Conservation (phyloP, 192 early-diverging fungal species). For the Linnemannia elongata region DNA sequence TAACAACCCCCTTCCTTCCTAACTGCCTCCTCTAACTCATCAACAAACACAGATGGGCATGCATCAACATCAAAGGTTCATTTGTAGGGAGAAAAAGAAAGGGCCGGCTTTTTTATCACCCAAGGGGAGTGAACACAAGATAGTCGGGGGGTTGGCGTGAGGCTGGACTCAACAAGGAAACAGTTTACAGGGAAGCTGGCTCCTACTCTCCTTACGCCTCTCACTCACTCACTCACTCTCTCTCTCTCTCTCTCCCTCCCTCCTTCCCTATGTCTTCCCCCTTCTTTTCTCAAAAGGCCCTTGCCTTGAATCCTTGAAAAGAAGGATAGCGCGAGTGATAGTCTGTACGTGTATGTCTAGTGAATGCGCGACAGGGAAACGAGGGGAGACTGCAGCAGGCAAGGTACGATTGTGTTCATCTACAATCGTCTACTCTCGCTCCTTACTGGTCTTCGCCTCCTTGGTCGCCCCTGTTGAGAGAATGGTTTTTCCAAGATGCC, state of each 20-base stretch:
- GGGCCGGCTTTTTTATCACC: background rate
- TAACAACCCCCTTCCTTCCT: background rate
- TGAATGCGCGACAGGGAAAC: background rate
- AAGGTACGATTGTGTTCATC: background rate
- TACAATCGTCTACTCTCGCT: background rate
- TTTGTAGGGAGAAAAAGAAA: background rate
- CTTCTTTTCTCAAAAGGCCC: background rate
- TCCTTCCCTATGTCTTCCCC: background rate
- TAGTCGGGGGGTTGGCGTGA: slow-evolving; percentile 16
- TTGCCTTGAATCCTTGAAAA: background rate
- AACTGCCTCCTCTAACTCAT: background rate
- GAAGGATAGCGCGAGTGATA: background rate
- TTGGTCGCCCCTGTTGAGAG: background rate
- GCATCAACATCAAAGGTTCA: background rate
- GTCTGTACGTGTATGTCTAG: background rate
- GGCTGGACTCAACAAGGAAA: background rate
- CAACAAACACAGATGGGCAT: background rate
- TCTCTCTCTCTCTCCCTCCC: background rate
- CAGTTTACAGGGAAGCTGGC: background rate
- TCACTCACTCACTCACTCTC: background rate
- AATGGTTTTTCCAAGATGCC: background rate
- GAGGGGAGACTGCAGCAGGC: background rate
- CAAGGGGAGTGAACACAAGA: background rate
- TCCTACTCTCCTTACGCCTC: no score
- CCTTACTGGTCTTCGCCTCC: background rate